Conservation (phyloP, 2,329 filamentous ascomycete genomes). For the Mycosphaerella sp. region DNA sequence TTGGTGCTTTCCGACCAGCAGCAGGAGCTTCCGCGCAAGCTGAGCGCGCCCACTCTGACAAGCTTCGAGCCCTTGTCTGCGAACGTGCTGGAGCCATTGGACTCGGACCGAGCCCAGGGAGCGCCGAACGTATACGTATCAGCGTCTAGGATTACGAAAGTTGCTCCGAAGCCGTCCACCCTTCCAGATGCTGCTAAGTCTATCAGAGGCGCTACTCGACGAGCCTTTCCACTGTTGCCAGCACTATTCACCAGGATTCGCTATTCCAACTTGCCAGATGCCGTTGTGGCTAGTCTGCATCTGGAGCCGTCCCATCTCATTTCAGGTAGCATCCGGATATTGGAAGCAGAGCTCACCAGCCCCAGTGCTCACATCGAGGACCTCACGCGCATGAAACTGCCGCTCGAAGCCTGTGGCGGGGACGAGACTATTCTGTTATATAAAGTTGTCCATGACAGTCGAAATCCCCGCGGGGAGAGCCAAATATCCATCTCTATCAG, state of each 20-base stretch:
- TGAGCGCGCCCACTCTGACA: conserved; percentile 59
- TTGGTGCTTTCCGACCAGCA: conserved; percentile 14
- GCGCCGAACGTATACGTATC: conserved; percentile 59
- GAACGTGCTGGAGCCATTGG: conserved; percentile 72
- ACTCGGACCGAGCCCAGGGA: conserved; percentile 49
- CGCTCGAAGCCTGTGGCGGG: conserved; percentile 47
- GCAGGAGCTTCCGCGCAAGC: conserved; percentile 48
- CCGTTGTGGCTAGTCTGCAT: conserved; percentile 28
- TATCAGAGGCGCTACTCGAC: conserved; percentile 57
- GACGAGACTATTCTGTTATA: conserved; percentile 74
- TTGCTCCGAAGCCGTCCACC: conserved; percentile 60
- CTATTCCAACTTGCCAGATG: conserved; percentile 56
- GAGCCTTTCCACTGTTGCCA: conserved; percentile 60
- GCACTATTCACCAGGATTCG: conserved; percentile 66
- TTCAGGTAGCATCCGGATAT: conserved; percentile 47
- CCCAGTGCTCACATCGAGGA: conserved; percentile 52
- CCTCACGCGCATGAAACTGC: conserved; percentile 19
- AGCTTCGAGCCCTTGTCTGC: conserved; percentile 63
- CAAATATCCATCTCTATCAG: conserved; percentile 19
- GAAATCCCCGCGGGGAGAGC: neutral
- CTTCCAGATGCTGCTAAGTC: conserved; percentile 56
- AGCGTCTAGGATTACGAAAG: conserved; percentile 66
- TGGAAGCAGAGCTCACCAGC: conserved; percentile 53
- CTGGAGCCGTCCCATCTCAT: conserved; percentile 28
- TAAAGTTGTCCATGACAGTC: conserved; percentile 29